Conservation (phyloP, 805 yeast genomes). For the Ogataea neopini region DNA sequence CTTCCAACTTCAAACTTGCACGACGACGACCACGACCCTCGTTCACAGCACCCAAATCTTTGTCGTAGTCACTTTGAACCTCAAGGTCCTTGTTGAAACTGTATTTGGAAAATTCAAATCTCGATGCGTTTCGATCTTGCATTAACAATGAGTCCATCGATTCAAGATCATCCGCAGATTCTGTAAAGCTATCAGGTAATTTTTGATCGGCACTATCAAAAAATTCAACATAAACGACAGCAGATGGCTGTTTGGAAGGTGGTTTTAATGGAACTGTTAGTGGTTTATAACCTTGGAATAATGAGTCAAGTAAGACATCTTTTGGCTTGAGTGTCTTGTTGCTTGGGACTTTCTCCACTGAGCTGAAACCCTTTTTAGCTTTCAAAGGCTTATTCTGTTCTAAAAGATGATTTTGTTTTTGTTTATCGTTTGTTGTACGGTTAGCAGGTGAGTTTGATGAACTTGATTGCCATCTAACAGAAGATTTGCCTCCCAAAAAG, state of each 20-base stretch:
- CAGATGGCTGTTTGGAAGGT: slow-evolving; percentile 27
- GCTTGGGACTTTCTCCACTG: slow-evolving; percentile 37
- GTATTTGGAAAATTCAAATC: slow-evolving; percentile 28
- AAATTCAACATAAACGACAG: slow-evolving; percentile 36
- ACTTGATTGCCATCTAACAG: slow-evolving; percentile 24
- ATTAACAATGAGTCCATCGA: slow-evolving; percentile 5
- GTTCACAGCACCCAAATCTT: background rate
- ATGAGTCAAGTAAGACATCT: slow-evolving; percentile 35
- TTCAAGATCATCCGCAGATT: slow-evolving; percentile 9
- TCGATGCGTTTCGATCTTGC: slow-evolving; percentile 22
- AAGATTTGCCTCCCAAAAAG: background rate
- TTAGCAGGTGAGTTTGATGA: slow-evolving; percentile 22
- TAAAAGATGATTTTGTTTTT: slow-evolving; percentile 15
- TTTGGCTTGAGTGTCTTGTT: slow-evolving; percentile 35
- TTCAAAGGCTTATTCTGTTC: slow-evolving; percentile 14
- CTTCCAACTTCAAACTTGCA: background rate
- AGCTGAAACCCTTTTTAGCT: slow-evolving; percentile 35
- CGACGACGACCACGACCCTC: background rate
- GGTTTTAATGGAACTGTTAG: slow-evolving; percentile 35
- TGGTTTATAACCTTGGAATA: slow-evolving; percentile 40
- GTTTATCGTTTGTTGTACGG: slow-evolving; percentile 21
- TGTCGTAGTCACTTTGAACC: slow-evolving; percentile 21
- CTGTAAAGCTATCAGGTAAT: slow-evolving; percentile 18
- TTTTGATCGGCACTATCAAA: slow-evolving; percentile 34
- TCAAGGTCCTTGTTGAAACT: slow-evolving; percentile 25